phyloP scores from a whole-genome alignment of 164 flowering plant genomes.

The Liquidambar formosana region DNA sequence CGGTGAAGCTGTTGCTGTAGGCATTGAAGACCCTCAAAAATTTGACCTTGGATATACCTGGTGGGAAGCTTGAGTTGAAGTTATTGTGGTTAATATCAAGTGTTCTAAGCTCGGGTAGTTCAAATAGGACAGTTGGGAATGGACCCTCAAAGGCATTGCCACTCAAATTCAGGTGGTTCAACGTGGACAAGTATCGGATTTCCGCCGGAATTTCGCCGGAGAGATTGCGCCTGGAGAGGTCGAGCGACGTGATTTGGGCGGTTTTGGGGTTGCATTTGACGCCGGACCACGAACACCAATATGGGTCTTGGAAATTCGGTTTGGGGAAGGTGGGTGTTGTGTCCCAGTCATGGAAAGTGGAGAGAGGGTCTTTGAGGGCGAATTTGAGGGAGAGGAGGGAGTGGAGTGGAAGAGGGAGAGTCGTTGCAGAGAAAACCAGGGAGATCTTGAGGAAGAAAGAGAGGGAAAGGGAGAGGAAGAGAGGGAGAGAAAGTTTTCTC shows the following conservation, averaged over 20 bases:
- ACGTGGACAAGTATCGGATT: slow-evolving; percentile 38
- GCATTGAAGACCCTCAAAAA: slow-evolving; percentile 54
- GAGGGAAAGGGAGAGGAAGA: slow-evolving; percentile 14
- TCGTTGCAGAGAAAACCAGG: slow-evolving; percentile 22
- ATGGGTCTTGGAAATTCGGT: slow-evolving; percentile 24
- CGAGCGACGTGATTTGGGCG: slow-evolving; percentile 46
- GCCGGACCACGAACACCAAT: slow-evolving; percentile 93
- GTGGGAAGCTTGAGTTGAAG: slow-evolving; percentile 67
- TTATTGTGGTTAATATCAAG: slow-evolving; percentile 82
- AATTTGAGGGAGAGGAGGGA: slow-evolving; percentile 73
- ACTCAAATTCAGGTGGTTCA: slow-evolving; percentile 70
- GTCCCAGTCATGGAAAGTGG: slow-evolving; percentile 65
- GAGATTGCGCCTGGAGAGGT: slow-evolving; percentile 73
- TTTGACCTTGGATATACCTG: slow-evolving; percentile 58
- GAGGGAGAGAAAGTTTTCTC: slow-evolving; percentile 30
- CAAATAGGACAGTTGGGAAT: slow-evolving; percentile 52
- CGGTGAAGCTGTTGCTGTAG: slow-evolving; percentile 84
- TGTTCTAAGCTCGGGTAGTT: slow-evolving; percentile 41
- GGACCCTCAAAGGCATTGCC: slow-evolving; percentile 66
- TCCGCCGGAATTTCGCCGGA: slow-evolving; percentile 64
- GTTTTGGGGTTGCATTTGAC: slow-evolving; percentile 55
- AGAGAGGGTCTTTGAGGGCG: slow-evolving; percentile 63
- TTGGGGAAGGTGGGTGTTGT: slow-evolving; percentile 20
- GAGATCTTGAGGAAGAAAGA: slow-evolving; percentile 9
- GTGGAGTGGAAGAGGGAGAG: slow-evolving; percentile 42